Evolutionary conservation across 495 filamentous ascomycete species (phyloP), one percentile per base, ranked within the genome.

Genomic region (Tuber microsphaerosporum): DNA sequence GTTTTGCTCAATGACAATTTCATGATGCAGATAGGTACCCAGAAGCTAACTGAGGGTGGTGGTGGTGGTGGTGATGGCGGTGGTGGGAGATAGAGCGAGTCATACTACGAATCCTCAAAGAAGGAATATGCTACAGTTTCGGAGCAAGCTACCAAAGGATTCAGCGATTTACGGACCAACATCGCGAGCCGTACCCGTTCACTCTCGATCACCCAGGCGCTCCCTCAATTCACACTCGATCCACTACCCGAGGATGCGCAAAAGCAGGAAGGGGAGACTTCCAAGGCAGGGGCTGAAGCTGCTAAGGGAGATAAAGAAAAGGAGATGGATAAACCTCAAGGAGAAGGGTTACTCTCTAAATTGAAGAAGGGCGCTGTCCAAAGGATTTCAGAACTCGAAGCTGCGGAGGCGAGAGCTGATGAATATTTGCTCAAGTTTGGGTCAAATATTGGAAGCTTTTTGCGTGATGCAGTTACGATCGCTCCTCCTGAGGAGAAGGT

Each of bases 331-430:
- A 44, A 74, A 65, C 74, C 75, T 20, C 80, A 78, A 22, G 85
- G 83, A 16, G 84, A 84, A 74, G 74, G 80, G 10, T 76, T 84
- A 16, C 89, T 98, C 71, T 89, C 93, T n/a, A 89, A 93, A 51
- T 89, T 99, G 83, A 90, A 90, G 71, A 86, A 87, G 42, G 93
- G 97, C 82, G 95, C 95, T 22, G 87, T 91, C 14, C 92, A 93
- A 81, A 89, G 92, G 71, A 86, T 99, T 61, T 94, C 92, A 81
- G 94, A 97, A 80, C 91, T 99, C 44, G 92, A 98, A 81, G 91
- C 91, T 78, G 95, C 94, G 61, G 95, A 99, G 84, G 94, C 97
- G 81, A 94, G 94, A n/a, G 95, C 95, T 31, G 95, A 99, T 83
- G 96, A 97, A 83, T 97, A 97, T 4, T 89, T 98, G 69, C 84